Conservation (phyloP, 768 basidiomycete genomes). For the Leccinum ochraceum region DNA sequence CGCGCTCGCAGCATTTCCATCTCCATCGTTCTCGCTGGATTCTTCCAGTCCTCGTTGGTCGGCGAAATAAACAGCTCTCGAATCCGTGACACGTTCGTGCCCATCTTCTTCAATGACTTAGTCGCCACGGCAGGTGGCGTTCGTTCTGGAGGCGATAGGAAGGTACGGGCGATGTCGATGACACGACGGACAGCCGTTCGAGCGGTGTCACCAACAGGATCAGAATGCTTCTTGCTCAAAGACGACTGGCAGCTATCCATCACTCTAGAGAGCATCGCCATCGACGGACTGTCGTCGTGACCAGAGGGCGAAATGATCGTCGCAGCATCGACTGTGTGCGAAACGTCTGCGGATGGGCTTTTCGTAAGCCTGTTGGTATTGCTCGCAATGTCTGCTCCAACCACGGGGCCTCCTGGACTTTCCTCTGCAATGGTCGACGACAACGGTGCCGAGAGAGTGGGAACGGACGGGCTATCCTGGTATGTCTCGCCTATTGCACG, state of each 20-base stretch:
- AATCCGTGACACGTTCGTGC: neutral
- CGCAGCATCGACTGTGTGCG: neutral
- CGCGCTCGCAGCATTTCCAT: constrained; percentile 11
- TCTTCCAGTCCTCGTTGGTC: constrained; percentile 3
- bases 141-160: neutral
- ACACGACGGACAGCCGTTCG: neutral
- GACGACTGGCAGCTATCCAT: neutral
- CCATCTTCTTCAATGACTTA: neutral
- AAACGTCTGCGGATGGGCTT: neutral
- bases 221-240: neutral
- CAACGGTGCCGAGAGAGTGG: no score
- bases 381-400: no score
- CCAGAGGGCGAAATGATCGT: constrained; percentile 2
- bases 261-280: neutral
- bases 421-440: no score
- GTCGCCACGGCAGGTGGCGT: neutral
- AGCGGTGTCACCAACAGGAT: neutral
- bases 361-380: no score
- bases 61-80: constrained; percentile 6
- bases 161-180: neutral
- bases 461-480: no score
- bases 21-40: constrained; percentile 5
- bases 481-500: no score
- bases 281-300: neutral
- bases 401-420: no score